Evolutionary conservation across 371 early-diverging fungal species (phyloP), one percentile per base, ranked within the genome.

Genomic region (Syncephalastrum sp.): DNA sequence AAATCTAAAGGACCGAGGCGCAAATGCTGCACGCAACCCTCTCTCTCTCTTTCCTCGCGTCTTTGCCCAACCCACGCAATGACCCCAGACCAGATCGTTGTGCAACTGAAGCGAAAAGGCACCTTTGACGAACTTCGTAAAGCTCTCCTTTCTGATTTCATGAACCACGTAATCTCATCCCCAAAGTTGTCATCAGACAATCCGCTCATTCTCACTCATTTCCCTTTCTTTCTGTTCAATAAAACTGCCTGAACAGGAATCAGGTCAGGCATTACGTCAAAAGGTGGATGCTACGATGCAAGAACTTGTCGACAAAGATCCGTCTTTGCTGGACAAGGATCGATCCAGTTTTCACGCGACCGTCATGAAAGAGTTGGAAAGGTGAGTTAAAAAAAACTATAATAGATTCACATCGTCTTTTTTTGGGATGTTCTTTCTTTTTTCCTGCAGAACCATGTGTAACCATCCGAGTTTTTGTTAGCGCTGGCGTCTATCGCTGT

Each of bases 51-150:
- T 33, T 33, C 8, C 12, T 8, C 12, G 27, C 12, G 2, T 33
- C 38, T 33, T 33, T 33, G 38, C 38, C 38, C 38, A 6, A 10
- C 47, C 8, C 17, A 25, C 42, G 3, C 43, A 42, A 75, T 75
- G 76, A 68, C 64, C n/a, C 70, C 73, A 49, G 77, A 76, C 50
- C 69, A 76, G 24, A 53, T 65, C 42, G 74, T 73, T 14, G 56
- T 76, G 27, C 77, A 73, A 48, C 49, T 76, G 12, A 76, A 76
- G 21, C 58, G 54, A 46, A 76, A 76, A 38, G 77, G 77, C 38
- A 67, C 71, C 3, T 76, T 76, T 67, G 77, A 73, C 38, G 65
- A 65, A 23, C 56, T 76, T 24, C 59, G 77, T 47, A 73, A 73
- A 43, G 61, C 62, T 14, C 50, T 73, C 23, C 57, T 73, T 33